Evolutionary conservation across 306 rosid species (phyloP).

Genomic region (Calophaca sinica): DNA sequence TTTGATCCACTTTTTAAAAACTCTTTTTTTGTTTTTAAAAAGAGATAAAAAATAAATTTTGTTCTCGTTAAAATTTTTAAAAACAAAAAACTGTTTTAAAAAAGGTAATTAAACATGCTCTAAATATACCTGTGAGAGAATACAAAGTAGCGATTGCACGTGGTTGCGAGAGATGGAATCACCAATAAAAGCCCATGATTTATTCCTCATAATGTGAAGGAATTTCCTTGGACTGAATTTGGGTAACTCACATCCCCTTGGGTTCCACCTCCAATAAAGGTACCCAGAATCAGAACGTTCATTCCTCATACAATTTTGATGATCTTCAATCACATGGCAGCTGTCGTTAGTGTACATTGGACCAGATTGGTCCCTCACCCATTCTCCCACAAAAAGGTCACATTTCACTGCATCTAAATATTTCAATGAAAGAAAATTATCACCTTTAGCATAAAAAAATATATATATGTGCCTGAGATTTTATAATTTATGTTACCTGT

Average conservation of each 20-base stretch:
- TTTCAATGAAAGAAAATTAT: constrained; percentile 10
- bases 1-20: too few relatives aligned
- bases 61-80: too few relatives aligned
- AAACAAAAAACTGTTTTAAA: too few relatives aligned
- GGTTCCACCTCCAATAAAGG: constrained; percentile 85
- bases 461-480: background rate
- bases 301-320: constrained; percentile 81
- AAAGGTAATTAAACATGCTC: too few relatives aligned
- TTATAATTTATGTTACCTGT: constrained; percentile 17
- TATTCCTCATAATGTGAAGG: constrained; percentile 71
- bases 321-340: constrained; percentile 71
- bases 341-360: constrained; percentile 76
- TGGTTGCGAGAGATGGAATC: constrained; percentile 92
- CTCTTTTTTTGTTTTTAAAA: too few relatives aligned
- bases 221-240: constrained; percentile 66
- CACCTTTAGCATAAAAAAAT: background rate
- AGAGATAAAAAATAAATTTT: too few relatives aligned
- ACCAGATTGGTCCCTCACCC: constrained; percentile 69
- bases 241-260: constrained; percentile 66
- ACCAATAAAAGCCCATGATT: constrained; percentile 75
- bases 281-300: constrained; percentile 81
- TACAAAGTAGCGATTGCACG: constrained; percentile 78
- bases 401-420: constrained; percentile 55
- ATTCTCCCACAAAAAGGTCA: constrained; percentile 80
- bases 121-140: constrained; percentile 73